These are phyloP conservation scores for Basidioascus undulatus DNA, from an alignment of 768 basidiomycete genomes.

Conservation along the genomic window DNA sequence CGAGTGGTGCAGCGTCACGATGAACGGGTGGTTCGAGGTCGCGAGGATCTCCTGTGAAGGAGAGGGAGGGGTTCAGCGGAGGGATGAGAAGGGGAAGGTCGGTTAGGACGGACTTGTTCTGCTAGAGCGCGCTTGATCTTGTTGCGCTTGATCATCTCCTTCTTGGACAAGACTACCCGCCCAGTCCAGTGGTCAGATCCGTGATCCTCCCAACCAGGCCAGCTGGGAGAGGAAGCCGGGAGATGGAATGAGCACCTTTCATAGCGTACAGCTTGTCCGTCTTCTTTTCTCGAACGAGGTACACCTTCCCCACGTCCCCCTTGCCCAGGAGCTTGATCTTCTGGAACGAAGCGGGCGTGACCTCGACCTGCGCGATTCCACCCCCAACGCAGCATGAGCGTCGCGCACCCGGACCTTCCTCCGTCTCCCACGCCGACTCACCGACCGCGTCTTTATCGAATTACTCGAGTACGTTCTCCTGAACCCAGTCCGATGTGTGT, in stretches of 20 bases:
- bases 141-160: conserved; percentile 98
- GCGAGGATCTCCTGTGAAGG: conserved; percentile 59
- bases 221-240: no score
- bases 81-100: background rate
- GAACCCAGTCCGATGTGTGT: no score
- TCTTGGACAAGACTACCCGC: conserved; percentile 62
- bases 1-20: conserved; percentile 94
- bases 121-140: conserved; percentile 97
- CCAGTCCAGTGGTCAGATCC: no score
- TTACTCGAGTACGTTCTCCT: conserved; percentile 90
- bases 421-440: conserved; percentile 20
- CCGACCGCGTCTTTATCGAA: conserved; percentile 80
- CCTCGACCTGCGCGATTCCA: conserved; percentile 56
- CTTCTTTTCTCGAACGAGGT: conserved; percentile 96
- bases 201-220: no score
- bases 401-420: no score
- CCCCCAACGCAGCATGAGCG: no score
- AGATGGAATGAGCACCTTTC: conserved; percentile 69
- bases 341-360: conserved; percentile 75
- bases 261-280: conserved; percentile 85
- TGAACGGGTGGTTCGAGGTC: conserved; percentile 96
- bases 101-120: conserved; percentile 35
- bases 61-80: background rate
- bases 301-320: conserved; percentile 95
- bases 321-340: conserved; percentile 97